phyloP scores from a whole-genome alignment of 306 rosid species.

The Cucurbita ficifolia region DNA sequence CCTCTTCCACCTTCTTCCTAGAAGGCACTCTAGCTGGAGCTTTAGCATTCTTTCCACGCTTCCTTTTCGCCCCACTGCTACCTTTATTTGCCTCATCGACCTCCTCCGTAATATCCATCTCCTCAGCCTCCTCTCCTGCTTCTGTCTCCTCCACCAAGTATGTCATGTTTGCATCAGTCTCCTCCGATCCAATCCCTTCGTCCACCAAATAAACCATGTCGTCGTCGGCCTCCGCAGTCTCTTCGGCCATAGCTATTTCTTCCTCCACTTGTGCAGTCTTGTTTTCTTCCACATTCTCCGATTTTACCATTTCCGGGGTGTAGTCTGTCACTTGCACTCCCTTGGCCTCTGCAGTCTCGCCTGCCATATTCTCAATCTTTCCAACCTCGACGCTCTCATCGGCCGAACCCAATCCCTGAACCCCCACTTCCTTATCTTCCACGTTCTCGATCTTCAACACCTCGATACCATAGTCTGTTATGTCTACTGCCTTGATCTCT shows the following conservation, averaged over 20 bases:
- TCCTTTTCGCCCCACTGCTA: constrained; percentile 53
- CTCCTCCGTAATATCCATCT: constrained; percentile 18
- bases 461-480: neutral
- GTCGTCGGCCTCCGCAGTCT: constrained; percentile 10
- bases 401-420: neutral
- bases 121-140: constrained; percentile 38
- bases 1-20: constrained; percentile 77
- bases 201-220: constrained; percentile 18
- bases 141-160: constrained; percentile 14
- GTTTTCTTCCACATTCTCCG: constrained; percentile 9
- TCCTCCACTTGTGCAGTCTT: constrained; percentile 18
- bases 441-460: neutral
- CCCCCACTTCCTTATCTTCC: neutral
- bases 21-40: constrained; percentile 28
- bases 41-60: constrained; percentile 58
- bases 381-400: neutral
- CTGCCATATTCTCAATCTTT: neutral
- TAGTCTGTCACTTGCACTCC: neutral
- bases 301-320: neutral
- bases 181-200: constrained; percentile 20
- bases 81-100: constrained; percentile 26
- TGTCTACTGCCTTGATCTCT: neutral
- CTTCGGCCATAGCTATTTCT: constrained; percentile 9
- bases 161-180: constrained; percentile 17
- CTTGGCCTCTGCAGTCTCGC: neutral